Evolutionary conservation across 1,284 basidiomycete species (phyloP).

Genomic region (Apiotrichum laibachii): DNA sequence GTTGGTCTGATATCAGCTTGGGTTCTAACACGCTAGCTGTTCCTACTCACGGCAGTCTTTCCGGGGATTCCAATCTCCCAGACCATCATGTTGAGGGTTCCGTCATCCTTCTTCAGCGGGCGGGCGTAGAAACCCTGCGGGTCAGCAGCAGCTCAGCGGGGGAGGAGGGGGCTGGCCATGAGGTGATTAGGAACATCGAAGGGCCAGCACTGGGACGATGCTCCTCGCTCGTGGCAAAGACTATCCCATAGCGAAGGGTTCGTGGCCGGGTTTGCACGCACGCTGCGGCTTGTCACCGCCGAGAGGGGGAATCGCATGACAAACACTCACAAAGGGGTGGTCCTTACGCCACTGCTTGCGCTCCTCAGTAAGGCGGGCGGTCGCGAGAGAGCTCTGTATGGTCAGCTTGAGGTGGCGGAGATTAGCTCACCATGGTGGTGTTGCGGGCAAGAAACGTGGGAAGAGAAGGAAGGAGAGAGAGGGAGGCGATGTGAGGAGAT

Average conservation of each 20-base stretch:
- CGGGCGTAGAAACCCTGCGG: constrained; percentile 91
- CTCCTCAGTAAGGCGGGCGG: constrained; percentile 67
- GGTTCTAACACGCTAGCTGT: not conserved
- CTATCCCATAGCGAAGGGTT: too few species aligned
- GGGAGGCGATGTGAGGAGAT: not conserved
- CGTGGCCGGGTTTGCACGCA: not conserved
- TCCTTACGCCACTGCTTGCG: constrained; percentile 99
- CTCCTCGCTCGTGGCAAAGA: not conserved
- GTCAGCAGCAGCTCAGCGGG: not conserved
- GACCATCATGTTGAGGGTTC: constrained; percentile 91
- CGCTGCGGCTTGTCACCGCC: too few species aligned
- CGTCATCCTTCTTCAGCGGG: constrained; percentile 82
- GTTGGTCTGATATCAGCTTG: constrained; percentile 65
- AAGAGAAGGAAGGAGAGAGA: too few species aligned
- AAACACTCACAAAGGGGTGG: constrained; percentile 85
- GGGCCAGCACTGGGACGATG: not conserved
- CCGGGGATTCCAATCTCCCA: constrained; percentile 98
- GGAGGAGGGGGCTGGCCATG: not conserved
- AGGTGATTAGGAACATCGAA: not conserved
- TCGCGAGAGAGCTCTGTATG: constrained; percentile 30
- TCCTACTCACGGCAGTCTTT: constrained; percentile 72
- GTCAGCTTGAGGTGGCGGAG: not conserved
- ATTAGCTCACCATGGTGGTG: not conserved
- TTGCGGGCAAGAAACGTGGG: not conserved
- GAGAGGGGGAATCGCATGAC: not conserved